Evolutionary conservation across 106 monocot genomes (phyloP).

Genomic region (Amphibolis antarctica): DNA sequence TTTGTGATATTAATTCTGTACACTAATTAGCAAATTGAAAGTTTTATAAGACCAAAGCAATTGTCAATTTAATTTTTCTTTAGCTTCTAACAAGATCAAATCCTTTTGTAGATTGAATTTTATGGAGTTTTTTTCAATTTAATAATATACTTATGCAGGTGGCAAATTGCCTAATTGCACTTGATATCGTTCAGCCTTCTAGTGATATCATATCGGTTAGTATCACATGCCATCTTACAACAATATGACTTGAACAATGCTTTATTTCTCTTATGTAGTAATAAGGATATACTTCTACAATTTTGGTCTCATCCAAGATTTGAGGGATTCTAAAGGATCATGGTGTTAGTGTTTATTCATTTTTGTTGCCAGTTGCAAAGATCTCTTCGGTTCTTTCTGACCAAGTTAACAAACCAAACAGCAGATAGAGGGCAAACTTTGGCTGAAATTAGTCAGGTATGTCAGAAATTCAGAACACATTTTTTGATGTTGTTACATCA

Average conservation of each 20-base stretch:
- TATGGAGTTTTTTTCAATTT: no score
- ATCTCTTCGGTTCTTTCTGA: conserved; percentile 82
- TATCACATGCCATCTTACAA: neutral
- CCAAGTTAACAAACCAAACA: conserved; percentile 61
- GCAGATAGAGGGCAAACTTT: conserved; percentile 83
- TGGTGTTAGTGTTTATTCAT: neutral
- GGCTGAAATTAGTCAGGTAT: conserved; percentile 86
- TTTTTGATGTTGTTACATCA: neutral
- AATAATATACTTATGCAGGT: conserved; percentile 58
- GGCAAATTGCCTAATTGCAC: conserved; percentile 54
- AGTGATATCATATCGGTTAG: conserved; percentile 81
- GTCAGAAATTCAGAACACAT: no score
- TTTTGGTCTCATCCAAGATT: neutral
- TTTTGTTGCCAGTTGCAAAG: conserved; percentile 48
- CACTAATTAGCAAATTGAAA: no score
- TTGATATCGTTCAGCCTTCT: conserved; percentile 72
- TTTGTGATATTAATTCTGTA: no score
- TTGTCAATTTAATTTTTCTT: no score
- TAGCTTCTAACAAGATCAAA: no score
- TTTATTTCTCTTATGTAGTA: no score
- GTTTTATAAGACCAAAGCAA: no score
- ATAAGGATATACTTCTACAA: no score
- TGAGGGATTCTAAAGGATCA: neutral
- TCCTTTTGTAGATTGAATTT: no score
- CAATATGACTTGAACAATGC: no score